Evolutionary conservation across 1,284 basidiomycete species (phyloP).

Genomic region (Ganoderma lucidum): DNA sequence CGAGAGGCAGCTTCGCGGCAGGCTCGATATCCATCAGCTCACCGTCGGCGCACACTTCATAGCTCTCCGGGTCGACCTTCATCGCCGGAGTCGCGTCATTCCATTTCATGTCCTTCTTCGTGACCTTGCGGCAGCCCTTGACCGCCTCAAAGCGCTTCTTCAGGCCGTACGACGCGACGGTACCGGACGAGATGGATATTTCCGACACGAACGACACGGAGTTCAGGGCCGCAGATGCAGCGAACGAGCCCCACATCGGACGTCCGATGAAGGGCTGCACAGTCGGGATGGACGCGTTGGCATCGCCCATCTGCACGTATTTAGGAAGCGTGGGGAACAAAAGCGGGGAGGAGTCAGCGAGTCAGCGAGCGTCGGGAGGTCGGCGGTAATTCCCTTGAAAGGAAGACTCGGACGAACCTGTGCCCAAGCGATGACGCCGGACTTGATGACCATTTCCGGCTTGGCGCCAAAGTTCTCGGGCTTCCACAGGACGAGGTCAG

Average conservation of each 20-base stretch:
- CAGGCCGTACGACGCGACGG: slow-evolving; percentile 75
- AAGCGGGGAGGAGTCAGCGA: slow-evolving; percentile 1
- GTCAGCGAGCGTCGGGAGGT: slow-evolving; percentile 20
- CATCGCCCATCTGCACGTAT: slow-evolving; percentile 82
- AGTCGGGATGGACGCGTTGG: slow-evolving; percentile 93
- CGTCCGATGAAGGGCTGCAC: slow-evolving; percentile 89
- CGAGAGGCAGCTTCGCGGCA: slow-evolving; percentile 76
- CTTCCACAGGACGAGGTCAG: slow-evolving; percentile 95
- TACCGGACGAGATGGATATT: slow-evolving; percentile 71
- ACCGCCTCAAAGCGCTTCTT: slow-evolving; percentile 83
- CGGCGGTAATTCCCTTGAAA: slow-evolving; percentile 1
- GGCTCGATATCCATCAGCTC: slow-evolving; percentile 79
- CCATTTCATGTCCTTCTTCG: slow-evolving; percentile 94
- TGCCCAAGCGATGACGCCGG: slow-evolving; percentile 92
- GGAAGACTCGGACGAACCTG: slow-evolving; percentile 58
- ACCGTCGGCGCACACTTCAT: slow-evolving; percentile 87
- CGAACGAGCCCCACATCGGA: slow-evolving; percentile 90
- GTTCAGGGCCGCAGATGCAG: slow-evolving; percentile 80
- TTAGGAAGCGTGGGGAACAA: neutral
- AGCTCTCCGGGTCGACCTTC: slow-evolving; percentile 92
- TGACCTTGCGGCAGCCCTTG: slow-evolving; percentile 76
- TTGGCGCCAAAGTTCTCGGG: slow-evolving; percentile 92
- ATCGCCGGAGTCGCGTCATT: slow-evolving; percentile 87
- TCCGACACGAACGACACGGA: slow-evolving; percentile 90
- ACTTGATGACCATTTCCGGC: slow-evolving; percentile 94